Evolutionary conservation across 352 stramenopile species (phyloP), one percentile per base, ranked within the genome.

Genomic region (Phytophthora fragariaefolia): DNA sequence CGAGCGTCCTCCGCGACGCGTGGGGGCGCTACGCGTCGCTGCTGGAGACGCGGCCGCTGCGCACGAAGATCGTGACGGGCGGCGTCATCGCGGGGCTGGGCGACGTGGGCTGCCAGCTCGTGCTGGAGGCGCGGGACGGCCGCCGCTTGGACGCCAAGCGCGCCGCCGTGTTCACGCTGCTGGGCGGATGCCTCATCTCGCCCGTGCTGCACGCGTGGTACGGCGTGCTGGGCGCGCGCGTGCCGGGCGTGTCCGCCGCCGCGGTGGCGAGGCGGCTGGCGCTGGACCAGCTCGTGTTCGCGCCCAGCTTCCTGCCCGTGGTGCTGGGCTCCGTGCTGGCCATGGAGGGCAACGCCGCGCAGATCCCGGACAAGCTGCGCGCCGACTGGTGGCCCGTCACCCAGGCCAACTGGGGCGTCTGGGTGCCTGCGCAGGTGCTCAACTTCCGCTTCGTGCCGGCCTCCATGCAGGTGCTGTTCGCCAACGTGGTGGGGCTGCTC

Each of bases 121-220:
- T 83, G 15, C 62, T 95, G 4, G 79, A 91, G 42, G 20, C 8
- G 0, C 30, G 66, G 9, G 50, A 59, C 6, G 15, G 20, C 3
- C 10, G 55, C 24, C 43, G 24, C 17, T 43, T 92, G 7, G 76
- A 92, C 59, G 22, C 46, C 45, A 82, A 85, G 58, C 85, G 87
- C 52, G 60, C 75, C 24, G 71, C 70, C 43, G 79, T 87, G 49
- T 94, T 96, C 63, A 93, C 85, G 47, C 66, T 82, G 22, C 58
- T 96, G n/a, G 76, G 82, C 23, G 85, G 85, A 8, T 52, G 77
- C 43, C 47, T 92, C 27, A 79, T 95, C 49, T 82, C 85, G 53
- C 87, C 87, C 17, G 67, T 91, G n/a, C 70, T 96, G 43, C 87
- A 96, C 63, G 73, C 82, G 6, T 96, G 85, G 85, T 96, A 96